These are phyloP conservation scores for Orobanche coerulescens DNA, from an alignment of 257 asterid species.

Conservation along the genomic window DNA sequence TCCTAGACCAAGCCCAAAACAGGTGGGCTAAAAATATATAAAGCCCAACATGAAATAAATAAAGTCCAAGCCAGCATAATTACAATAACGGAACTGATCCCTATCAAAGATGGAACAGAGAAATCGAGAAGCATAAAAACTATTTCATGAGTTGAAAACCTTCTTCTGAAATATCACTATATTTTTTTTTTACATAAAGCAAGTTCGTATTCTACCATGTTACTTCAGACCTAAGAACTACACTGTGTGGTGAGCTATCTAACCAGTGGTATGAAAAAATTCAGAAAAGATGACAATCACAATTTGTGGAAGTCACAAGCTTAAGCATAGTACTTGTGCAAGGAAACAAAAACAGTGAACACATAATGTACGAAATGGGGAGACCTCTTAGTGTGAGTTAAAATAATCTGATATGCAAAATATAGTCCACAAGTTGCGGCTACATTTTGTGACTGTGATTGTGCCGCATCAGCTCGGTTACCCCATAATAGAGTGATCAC, in stretches of 20 bases:
- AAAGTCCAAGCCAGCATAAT: too few relatives aligned
- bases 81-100: too few relatives aligned
- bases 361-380: too few relatives aligned
- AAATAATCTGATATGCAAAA: background rate
- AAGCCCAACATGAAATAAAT: too few relatives aligned
- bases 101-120: background rate
- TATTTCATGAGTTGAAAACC: background rate
- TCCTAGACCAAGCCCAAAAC: too few relatives aligned
- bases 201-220: background rate
- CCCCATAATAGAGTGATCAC: too few relatives aligned
- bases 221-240: background rate
- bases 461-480: too few relatives aligned
- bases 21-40: too few relatives aligned
- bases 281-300: background rate
- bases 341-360: background rate
- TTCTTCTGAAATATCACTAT: background rate
- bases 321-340: too few relatives aligned
- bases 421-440: too few relatives aligned
- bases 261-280: background rate
- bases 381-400: too few relatives aligned
- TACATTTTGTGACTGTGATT: too few relatives aligned
- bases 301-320: background rate
- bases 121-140: background rate
- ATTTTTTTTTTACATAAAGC: background rate
- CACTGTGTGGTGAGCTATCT: background rate